Evolutionary conservation across 768 basidiomycete genomes (phyloP), one percentile per base, ranked within the genome.

Genomic region (Rhizopogon roseolus): DNA sequence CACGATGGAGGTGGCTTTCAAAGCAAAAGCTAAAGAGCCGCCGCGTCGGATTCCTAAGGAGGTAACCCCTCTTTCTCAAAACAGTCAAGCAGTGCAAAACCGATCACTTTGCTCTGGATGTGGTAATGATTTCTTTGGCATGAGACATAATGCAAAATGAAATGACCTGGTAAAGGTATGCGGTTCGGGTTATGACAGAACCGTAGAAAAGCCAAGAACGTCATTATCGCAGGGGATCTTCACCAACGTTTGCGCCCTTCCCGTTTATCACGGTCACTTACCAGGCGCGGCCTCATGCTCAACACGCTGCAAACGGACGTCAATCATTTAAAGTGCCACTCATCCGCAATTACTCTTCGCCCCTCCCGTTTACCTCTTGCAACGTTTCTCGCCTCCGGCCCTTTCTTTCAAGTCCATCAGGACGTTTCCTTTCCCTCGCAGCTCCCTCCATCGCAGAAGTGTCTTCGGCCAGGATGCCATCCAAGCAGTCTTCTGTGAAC

Each of bases 261-360:
- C 22, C 60, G 64, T 69, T 67, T 60, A 67, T 71, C 67, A 69
- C 66, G 46, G 58, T 62, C 63, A 63, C 56, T 63, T 59, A 69
- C 62, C 62, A 53, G 68, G 63, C 62, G 58, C 60, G 61, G 67
- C 67, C 67, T 69, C 67, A 71, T 69, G 67, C 67, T 54, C 34
- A 58, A 70, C 67, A 69, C 67, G 67, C 67, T 58, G 58, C 67
- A 69, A 66, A 62, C 52, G 64, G 57, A 50, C 65, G 59, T 56
- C 57, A 57, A 57, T 54, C 61, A 67, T 61, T 64, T 69, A 69
- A 69, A 69, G 61, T 69, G 55, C 62, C 67, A 56, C 48, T 46
- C 36, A 59, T 51, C 56, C 57, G 41, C 43, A 45, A 49, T 56
- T 54, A 17, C 57, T 57, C 66, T 56, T 69, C 64, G 64, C 56